Conservation (phyloP, 768 basidiomycete species). For the Pleurotus platypus region DNA sequence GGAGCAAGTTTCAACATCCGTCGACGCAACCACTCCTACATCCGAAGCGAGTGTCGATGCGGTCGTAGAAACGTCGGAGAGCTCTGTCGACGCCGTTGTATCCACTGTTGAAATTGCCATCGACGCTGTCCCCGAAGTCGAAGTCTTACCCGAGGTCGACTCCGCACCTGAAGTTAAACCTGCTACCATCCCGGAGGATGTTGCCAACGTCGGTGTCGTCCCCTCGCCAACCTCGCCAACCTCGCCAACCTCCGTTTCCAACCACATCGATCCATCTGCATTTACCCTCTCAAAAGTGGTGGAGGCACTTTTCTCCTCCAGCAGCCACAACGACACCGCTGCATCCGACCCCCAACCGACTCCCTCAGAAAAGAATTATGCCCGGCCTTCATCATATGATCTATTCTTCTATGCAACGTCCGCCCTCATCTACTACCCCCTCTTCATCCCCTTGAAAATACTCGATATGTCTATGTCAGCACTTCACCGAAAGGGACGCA, state of each 20-base stretch:
- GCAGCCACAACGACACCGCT: slow-evolving; percentile 12
- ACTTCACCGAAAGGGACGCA: slow-evolving; percentile 6
- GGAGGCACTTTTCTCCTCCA: slow-evolving; percentile 22
- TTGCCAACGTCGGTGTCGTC: too few relatives aligned
- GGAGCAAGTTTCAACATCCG: slow-evolving; percentile 23
- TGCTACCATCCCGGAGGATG: too few relatives aligned
- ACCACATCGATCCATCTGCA: slow-evolving; percentile 40
- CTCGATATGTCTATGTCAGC: slow-evolving; percentile 17
- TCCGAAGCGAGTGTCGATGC: slow-evolving; percentile 19
- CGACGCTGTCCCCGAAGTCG: slow-evolving; percentile 43
- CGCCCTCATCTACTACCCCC: slow-evolving; percentile 44
- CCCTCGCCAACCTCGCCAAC: slow-evolving; percentile 22
- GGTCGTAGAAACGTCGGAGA: slow-evolving; percentile 25
- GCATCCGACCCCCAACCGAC: slow-evolving; percentile 13
- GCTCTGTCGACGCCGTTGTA: slow-evolving; percentile 52
- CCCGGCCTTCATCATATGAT: slow-evolving; percentile 35
- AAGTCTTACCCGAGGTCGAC: too few relatives aligned
- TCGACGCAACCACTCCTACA: slow-evolving; percentile 22
- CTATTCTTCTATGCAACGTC: slow-evolving; percentile 47
- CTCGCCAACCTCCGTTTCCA: slow-evolving; percentile 35
- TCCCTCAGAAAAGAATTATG: slow-evolving; percentile 21
- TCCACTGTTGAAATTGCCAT: slow-evolving; percentile 38
- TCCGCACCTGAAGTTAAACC: too few relatives aligned
- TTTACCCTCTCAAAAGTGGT: slow-evolving; percentile 26
- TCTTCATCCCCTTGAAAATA: slow-evolving; percentile 45